Evolutionary conservation across 2,329 filamentous ascomycete genomes (phyloP), one percentile per base, ranked within the genome.

Genomic region (Sclerotinia sclerotiorum): DNA sequence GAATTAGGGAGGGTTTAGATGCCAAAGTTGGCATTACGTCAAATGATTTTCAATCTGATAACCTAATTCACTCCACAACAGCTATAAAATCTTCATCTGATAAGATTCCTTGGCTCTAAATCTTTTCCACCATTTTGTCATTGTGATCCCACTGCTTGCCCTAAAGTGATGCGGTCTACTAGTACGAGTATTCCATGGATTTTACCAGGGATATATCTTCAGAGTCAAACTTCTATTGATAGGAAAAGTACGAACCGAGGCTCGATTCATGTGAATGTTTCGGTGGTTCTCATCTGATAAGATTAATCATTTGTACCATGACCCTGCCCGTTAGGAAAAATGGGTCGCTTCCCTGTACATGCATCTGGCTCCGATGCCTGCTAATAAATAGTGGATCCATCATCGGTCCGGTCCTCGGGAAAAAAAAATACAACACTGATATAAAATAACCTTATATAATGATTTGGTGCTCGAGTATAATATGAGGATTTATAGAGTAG

Each of bases 41-140:
- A 48, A 62, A 51, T 51, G 60, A 62, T 51, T 39, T 51, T 51
- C 46, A 62, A 62, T 62, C 60, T 62, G 46, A 62, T 62, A 62
- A 62, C 60, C n/a, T 13, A 62, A 51, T 19, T 21, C 8, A 35
- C 13, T 39, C 29, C 60, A 51, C 21, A 51, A 21, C 58, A 61
- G 58, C 39, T 42, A 5, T 27, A 35, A 21, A 51, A 39, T 62
- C 49, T 7, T 29, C 44, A 62, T 62, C 57, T 48, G 57, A 61
- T 61, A 61, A 61, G 5, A 32, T 32, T 24, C 17, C 27, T 35
- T n/a, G 42, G 57, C n/a, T 35, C 15, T 32, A 2, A 6, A 24
- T n/a, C 17, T 13, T 21, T 2, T 57, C 32, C n/a, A 39, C 21
- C 11, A 10, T 57, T 3, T 57, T 4, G 15, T 11, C 15, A 15